Conservation (phyloP, 306 rosid species). For the Fragaria nilgerrensis region DNA sequence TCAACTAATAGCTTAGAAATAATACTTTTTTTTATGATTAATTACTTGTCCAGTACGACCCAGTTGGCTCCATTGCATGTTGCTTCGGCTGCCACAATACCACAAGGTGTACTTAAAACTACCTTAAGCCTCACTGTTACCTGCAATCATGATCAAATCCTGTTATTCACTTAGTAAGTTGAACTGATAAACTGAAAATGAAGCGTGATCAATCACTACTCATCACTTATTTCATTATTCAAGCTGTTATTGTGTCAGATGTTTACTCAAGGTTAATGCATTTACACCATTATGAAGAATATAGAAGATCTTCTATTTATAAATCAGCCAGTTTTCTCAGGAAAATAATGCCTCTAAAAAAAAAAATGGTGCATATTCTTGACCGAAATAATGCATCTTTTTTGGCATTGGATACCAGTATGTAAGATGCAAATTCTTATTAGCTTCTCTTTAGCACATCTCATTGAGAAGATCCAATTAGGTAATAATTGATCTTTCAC, state of each 20-base stretch:
- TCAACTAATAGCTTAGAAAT: conserved; percentile 48
- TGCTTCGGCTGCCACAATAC: conserved; percentile 90
- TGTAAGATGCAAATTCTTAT: too few species aligned
- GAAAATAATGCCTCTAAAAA: not conserved
- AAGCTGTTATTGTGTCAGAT: not conserved
- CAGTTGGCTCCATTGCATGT: conserved; percentile 77
- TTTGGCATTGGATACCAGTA: not conserved
- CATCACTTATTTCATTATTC: not conserved
- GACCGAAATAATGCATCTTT: not conserved
- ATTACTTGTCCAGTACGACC: conserved; percentile 99
- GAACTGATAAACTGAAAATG: not conserved
- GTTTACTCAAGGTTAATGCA: not conserved
- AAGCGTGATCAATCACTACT: not conserved
- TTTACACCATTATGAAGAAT: not conserved
- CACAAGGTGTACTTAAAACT: conserved; percentile 63
- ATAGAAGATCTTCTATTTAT: not conserved
- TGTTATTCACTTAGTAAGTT: not conserved
- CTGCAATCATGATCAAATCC: conserved; percentile 42
- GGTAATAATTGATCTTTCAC: not conserved
- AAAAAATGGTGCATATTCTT: not conserved
- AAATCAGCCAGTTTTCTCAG: not conserved
- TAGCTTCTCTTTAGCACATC: not conserved
- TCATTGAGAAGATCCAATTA: not conserved
- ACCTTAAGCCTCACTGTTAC: conserved; percentile 88
- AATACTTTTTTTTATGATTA: conserved; percentile 63